Evolutionary conservation across 1,284 basidiomycete species (phyloP).

Genomic region (Ceratobasidium sp.): DNA sequence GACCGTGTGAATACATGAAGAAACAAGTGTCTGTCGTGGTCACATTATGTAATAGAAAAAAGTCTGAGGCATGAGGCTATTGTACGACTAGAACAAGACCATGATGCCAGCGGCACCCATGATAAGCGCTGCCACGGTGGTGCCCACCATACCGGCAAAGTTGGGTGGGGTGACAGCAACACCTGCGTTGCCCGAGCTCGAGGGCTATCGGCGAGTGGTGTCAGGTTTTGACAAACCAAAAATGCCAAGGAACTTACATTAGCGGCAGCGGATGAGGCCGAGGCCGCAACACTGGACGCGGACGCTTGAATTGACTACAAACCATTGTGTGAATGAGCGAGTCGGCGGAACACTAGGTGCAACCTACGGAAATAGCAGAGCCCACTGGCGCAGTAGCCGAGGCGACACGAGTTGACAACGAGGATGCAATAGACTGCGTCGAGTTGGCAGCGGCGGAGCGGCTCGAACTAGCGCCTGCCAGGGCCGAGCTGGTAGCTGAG

Average conservation of each 20-base stretch:
- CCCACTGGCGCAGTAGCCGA: constrained; percentile 16
- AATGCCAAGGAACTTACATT: not conserved
- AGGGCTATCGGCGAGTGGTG: not conserved
- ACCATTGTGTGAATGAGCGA: not conserved
- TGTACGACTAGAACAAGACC: constrained; percentile 19
- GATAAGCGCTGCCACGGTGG: constrained; percentile 21
- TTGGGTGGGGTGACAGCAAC: constrained; percentile 6
- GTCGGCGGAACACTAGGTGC: not conserved
- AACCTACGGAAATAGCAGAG: constrained; percentile 14
- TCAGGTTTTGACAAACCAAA: not conserved
- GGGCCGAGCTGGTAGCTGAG: not conserved
- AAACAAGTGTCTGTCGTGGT: not conserved
- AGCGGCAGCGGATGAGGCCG: constrained; percentile 22
- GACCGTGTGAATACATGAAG: not conserved
- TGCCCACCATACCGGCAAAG: constrained; percentile 19
- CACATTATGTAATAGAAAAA: not conserved
- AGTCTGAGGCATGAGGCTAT: not conserved
- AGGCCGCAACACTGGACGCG: constrained; percentile 4
- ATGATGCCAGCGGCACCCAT: constrained; percentile 34
- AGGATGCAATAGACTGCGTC: not conserved
- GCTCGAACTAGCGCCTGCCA: constrained; percentile 13
- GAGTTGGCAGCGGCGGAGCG: not conserved
- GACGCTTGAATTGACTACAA: constrained; percentile 15
- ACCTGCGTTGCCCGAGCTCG: constrained; percentile 6
- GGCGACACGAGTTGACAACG: not conserved